These are phyloP conservation scores for Crithidia thermophila DNA, from an alignment of 208 protist species.

Conservation along the genomic window DNA sequence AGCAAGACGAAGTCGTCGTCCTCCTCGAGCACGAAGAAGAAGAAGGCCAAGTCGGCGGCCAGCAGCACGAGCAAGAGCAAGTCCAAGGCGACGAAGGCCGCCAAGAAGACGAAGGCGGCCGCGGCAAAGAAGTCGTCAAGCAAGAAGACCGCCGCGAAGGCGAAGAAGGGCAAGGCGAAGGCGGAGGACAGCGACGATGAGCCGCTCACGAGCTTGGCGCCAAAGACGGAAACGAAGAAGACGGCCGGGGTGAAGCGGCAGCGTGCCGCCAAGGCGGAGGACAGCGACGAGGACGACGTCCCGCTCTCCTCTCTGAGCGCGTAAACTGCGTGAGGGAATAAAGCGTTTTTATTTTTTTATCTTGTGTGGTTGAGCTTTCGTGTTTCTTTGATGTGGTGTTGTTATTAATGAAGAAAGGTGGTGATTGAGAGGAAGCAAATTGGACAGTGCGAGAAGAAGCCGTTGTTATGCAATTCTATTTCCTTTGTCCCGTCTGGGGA, in stretches of 20 bases:
- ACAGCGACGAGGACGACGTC: slow-evolving; percentile 72
- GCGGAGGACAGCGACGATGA: slow-evolving; percentile 40
- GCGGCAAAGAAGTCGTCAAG: slow-evolving; percentile 12
- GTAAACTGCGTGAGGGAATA: neutral
- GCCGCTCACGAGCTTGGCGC: slow-evolving; percentile 21
- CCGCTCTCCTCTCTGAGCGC: slow-evolving; percentile 51
- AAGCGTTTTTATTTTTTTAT: neutral
- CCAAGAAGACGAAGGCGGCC: slow-evolving; percentile 27
- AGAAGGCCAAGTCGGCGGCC: slow-evolving; percentile 37
- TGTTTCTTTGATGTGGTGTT: neutral
- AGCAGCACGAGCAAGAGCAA: slow-evolving; percentile 31
- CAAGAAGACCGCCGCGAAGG: slow-evolving; percentile 39
- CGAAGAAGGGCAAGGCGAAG: slow-evolving; percentile 48
- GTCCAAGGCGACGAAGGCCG: slow-evolving; percentile 51
- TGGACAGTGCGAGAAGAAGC: neutral
- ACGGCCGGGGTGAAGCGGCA: slow-evolving; percentile 32
- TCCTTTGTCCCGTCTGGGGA: too few relatives aligned
- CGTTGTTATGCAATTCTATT: neutral
- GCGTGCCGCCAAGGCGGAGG: slow-evolving; percentile 39
- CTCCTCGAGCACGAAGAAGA: slow-evolving; percentile 31
- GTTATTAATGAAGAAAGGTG: neutral
- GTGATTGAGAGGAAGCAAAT: neutral
- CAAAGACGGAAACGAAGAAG: slow-evolving; percentile 33
- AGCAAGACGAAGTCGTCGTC: slow-evolving; percentile 41
- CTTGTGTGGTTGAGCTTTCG: neutral